Conservation (phyloP, 257 asterid genomes). For the Parsonsia alboflavescens region DNA sequence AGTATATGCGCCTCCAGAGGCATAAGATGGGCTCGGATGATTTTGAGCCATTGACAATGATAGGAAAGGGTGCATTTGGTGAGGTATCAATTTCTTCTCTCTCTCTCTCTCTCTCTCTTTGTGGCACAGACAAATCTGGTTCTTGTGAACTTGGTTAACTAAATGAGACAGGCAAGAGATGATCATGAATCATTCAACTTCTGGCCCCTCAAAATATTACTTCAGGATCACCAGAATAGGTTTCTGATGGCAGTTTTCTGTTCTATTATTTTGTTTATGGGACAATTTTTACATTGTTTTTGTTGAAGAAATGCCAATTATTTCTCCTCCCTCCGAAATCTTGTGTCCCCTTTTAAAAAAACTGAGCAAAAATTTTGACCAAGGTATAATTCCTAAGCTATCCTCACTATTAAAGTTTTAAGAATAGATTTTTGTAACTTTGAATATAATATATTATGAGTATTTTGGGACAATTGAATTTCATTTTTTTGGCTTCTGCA, state of each 20-base stretch:
- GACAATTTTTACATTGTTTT: too few relatives aligned
- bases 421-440: too few relatives aligned
- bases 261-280: neutral
- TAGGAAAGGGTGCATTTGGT: conserved; percentile 96
- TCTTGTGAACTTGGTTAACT: neutral
- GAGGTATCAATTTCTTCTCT: conserved; percentile 49
- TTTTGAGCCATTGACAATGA: conserved; percentile 92
- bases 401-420: neutral
- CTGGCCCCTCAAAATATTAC: neutral
- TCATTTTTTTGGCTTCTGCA: neutral
- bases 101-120: conserved; percentile 11
- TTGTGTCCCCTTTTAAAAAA: neutral
- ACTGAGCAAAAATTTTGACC: neutral
- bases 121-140: neutral
- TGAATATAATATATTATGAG: neutral
- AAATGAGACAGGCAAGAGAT: conserved; percentile 1
- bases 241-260: neutral
- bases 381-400: neutral
- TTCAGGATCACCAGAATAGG: neutral
- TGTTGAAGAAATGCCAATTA: neutral
- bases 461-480: neutral
- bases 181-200: neutral
- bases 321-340: neutral
- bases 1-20: conserved; percentile 96
- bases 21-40: conserved; percentile 98